Evolutionary conservation across 441 rosid genomes (phyloP), one percentile per base, ranked within the genome.

Genomic region (Capsella rubella): DNA sequence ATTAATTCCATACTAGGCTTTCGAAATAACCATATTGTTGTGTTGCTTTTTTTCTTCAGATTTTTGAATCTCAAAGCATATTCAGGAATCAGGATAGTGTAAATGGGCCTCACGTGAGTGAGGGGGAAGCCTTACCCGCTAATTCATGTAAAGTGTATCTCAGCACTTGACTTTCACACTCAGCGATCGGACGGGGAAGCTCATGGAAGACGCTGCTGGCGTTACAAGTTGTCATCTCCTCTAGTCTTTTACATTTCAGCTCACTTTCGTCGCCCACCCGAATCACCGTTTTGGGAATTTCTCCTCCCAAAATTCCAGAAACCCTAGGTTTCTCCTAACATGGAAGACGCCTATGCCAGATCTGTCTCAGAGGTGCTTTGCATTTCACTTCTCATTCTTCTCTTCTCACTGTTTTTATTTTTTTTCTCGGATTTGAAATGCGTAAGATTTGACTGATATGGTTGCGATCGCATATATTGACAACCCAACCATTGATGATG

Each of bases 301-400:
- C n/a, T 29, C 31, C 8, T 4, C 54, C 29, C 27, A 45, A 14
- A 12, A 25, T 6, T 45, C 52, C 52, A 15, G 57, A 35, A 45
- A 25, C 45, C 42, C 18, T 45, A 32, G 53, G 18, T 10, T 29
- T 52, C 25, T 18, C 49, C 55, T 25, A 64, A 6, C n/a, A 95
- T 95, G 97, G 99, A 93, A 76, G 96, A 92, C 80, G 98, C 99
- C 11, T 91, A 84, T 67, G 93, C 96, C 71, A 90, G 97, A 95
- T 93, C 99, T 80, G 90, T 87, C 70, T 3, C 89, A 12, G 99
- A 95, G 98, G 99, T 92, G 72, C 79, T 81, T 72, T 27, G 35
- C 79, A 64, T 82, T 55, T 66, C 49, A 72, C 37, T 53, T 60
- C 55, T 71, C 21, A 3, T 8, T 63, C 39, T 1, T 39, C 18